These are phyloP conservation scores for Boletellus deceptivus DNA, from an alignment of 1,284 basidiomycete species.

Conservation along the genomic window DNA sequence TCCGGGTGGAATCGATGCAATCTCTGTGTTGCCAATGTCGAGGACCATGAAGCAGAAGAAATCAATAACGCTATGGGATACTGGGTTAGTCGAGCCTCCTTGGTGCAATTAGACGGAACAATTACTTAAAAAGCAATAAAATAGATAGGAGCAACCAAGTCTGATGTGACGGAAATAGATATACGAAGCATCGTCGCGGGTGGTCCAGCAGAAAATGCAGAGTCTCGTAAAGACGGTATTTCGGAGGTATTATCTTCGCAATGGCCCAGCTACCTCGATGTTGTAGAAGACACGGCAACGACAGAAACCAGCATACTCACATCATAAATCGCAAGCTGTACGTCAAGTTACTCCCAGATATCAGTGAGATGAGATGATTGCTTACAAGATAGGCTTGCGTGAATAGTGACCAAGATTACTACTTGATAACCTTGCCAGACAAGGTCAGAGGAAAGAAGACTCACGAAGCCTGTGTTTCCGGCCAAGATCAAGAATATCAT, in stretches of 20 bases:
- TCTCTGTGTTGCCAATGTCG: slow-evolving; percentile 78
- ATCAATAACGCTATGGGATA: slow-evolving; percentile 61
- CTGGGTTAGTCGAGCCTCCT: slow-evolving; percentile 4
- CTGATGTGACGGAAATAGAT: slow-evolving; percentile 93
- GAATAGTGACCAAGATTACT: not conserved
- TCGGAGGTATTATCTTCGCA: slow-evolving; percentile 58
- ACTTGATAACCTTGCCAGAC: not conserved
- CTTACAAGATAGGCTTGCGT: slow-evolving; percentile 70
- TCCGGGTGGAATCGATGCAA: slow-evolving; percentile 70
- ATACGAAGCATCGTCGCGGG: slow-evolving; percentile 93
- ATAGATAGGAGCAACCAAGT: slow-evolving; percentile 88
- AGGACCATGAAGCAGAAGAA: slow-evolving; percentile 89
- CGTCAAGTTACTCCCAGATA: not conserved
- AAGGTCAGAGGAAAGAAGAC: slow-evolving; percentile 38
- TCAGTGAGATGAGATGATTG: slow-evolving; percentile 10
- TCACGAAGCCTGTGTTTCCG: slow-evolving; percentile 89
- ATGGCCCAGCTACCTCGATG: slow-evolving; percentile 64
- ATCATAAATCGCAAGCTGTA: slow-evolving; percentile 33
- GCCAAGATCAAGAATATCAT: slow-evolving; percentile 60
- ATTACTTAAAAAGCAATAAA: slow-evolving; percentile 67
- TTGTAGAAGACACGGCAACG: not conserved
- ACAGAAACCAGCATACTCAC: slow-evolving; percentile 15
- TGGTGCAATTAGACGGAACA: slow-evolving; percentile 2
- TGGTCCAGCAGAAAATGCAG: slow-evolving; percentile 93
- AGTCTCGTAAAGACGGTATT: slow-evolving; percentile 73